Conservation (phyloP, 2,329 filamentous ascomycete genomes). For the Fusarium aywerte region DNA sequence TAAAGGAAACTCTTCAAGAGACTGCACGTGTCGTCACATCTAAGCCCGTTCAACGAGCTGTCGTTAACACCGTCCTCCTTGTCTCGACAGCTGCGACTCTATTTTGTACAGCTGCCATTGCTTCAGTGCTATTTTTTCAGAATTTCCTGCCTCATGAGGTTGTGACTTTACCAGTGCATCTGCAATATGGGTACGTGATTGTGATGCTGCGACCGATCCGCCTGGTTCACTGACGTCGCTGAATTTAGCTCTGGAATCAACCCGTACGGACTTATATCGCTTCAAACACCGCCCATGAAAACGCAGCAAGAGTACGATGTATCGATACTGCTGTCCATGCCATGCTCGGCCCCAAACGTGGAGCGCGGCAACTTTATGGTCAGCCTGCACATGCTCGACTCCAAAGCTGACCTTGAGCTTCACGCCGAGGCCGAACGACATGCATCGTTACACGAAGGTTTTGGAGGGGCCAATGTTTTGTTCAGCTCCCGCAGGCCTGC, state of each 20-base stretch:
- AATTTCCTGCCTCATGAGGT: slow-evolving; percentile 67
- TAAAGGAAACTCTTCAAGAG: slow-evolving; percentile 52
- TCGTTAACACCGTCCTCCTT: slow-evolving; percentile 61
- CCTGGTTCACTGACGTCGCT: slow-evolving; percentile 23
- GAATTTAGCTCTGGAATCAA: slow-evolving; percentile 58
- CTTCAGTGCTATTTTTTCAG: slow-evolving; percentile 65
- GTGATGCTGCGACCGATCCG: slow-evolving; percentile 30
- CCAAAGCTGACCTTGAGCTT: slow-evolving; percentile 46
- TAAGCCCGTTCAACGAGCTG: slow-evolving; percentile 60
- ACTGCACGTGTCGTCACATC: slow-evolving; percentile 58
- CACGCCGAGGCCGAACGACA: slow-evolving; percentile 46
- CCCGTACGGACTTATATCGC: slow-evolving; percentile 62
- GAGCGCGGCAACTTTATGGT: slow-evolving; percentile 95
- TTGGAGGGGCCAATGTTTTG: slow-evolving; percentile 57
- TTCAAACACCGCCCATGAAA: slow-evolving; percentile 66
- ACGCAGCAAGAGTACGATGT: slow-evolving; percentile 87
- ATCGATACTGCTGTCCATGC: slow-evolving; percentile 77
- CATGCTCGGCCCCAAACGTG: slow-evolving; percentile 80
- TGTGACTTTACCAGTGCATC: slow-evolving; percentile 62
- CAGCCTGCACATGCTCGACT: slow-evolving; percentile 74
- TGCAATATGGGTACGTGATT: slow-evolving; percentile 67
- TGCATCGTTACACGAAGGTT: slow-evolving; percentile 49
- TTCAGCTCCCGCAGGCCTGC: slow-evolving; percentile 77
- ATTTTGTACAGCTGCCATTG: slow-evolving; percentile 59
- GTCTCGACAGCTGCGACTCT: slow-evolving; percentile 56